Evolutionary conservation across 1,284 basidiomycete species (phyloP), one percentile per base, ranked within the genome.

Genomic region (Erythrobasidium hasegawianum): DNA sequence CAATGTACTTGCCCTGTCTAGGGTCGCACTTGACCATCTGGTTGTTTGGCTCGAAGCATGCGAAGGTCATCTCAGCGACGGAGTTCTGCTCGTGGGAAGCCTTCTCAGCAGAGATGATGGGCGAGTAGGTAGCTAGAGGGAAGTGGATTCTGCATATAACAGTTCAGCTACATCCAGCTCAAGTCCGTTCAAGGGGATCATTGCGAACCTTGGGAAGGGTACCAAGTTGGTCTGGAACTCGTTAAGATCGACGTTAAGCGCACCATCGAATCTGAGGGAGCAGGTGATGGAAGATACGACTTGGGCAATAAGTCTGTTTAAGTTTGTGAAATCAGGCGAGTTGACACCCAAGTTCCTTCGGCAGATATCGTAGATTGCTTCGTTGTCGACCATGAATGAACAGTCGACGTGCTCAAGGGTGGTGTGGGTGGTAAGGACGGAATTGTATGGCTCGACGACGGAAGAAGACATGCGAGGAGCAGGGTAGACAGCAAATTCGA

Each of bases 171-270:
- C 68, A 27, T 62, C 68, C 45, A 52, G 22, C 20, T 7, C n/a
- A 39, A 18, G 58, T 24, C 8, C 24, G 24, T 20, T 13, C 10
- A 13, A n/a, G 2, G n/a, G 22, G 7, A 18, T 61, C 57, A 45
- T 18, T 29, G 60, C 53, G 14, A 38, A 55, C 59, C 49, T 50
- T 26, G 57, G 68, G 71, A 68, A 69, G 18, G 68, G 94, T 65
- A 97, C 94, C 78, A 97, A 81, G 81, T 97, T 97, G 71, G 93
- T 97, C 83, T 97, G 95, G 86, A 98, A 97, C 82, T 98, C 94
- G 80, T 90, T 93, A 73, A 98, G 79, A 80, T 98, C 95, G 75
- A 97, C 95, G 79, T 98, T 97, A 76, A 97, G 84, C 70, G 93
- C 96, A 54, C 95, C 95, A 76, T 96, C 94, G 80, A 98, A 98